phyloP scores from a whole-genome alignment of 768 basidiomycete genomes.

The Cyclocybe aegerita region DNA sequence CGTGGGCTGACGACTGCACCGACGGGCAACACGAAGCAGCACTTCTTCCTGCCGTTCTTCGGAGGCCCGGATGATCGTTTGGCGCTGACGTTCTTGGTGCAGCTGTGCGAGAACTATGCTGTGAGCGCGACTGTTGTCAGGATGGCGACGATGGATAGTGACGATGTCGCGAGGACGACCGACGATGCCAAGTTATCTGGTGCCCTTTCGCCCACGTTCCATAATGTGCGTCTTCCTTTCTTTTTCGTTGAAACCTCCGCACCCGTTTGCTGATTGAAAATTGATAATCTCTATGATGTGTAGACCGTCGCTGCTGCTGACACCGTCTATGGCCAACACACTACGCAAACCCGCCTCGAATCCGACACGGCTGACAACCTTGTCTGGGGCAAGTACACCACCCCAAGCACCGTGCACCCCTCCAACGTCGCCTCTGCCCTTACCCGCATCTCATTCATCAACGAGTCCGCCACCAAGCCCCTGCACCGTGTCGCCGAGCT shows the following conservation, averaged over 20 bases:
- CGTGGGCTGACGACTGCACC: constrained; percentile 43
- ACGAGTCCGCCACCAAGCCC: constrained; percentile 47
- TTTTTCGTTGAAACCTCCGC: neutral
- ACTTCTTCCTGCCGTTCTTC: constrained; percentile 87
- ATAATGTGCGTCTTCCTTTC: constrained; percentile 29
- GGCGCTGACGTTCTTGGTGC: constrained; percentile 78
- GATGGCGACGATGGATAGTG: constrained; percentile 45
- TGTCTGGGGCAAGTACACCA: constrained; percentile 66
- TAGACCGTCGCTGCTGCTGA: constrained; percentile 55
- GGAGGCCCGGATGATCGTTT: constrained; percentile 94
- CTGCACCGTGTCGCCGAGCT: constrained; percentile 55
- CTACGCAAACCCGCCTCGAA: constrained; percentile 63
- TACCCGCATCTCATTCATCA: constrained; percentile 63
- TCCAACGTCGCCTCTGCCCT: constrained; percentile 41
- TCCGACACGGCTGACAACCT: constrained; percentile 85
- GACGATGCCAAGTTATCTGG: constrained; percentile 21
- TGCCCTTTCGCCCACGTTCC: constrained; percentile 14
- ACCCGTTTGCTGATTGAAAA: neutral
- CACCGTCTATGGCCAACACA: constrained; percentile 68
- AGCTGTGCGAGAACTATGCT: constrained; percentile 61
- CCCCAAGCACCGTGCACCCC: constrained; percentile 23
- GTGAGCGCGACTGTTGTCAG: constrained; percentile 76
- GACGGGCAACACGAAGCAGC: constrained; percentile 36
- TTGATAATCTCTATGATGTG: constrained; percentile 19
- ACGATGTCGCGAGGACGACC: constrained; percentile 20